These are phyloP conservation scores for Exophiala xenobiotica DNA, from an alignment of 2,329 filamentous ascomycete genomes.

Conservation along the genomic window DNA sequence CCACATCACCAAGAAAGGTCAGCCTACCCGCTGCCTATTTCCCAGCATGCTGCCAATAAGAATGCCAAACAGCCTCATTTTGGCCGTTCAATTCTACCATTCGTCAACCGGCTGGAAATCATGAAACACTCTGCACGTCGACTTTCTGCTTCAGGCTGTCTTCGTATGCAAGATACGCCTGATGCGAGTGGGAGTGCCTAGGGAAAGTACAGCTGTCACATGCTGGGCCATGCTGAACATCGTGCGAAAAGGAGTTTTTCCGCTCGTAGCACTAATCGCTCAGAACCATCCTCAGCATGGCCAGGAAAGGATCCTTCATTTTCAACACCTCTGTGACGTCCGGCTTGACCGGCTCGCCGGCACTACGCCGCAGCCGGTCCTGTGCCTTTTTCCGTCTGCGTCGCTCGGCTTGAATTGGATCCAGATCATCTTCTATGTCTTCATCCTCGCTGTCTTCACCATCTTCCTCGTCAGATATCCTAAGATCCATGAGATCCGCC, in stretches of 20 bases:
- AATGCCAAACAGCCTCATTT: neutral
- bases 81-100: conserved; percentile 3
- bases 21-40: conserved; percentile 10
- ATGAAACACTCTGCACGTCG: neutral
- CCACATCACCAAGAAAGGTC: neutral
- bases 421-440: conserved; percentile 74
- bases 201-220: neutral
- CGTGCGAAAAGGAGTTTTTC: neutral
- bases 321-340: conserved; percentile 75
- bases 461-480: conserved; percentile 71
- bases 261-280: conserved; percentile 57
- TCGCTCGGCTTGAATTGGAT: conserved; percentile 85
- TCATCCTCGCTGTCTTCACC: conserved; percentile 61
- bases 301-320: conserved; percentile 73
- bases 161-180: too few relatives aligned
- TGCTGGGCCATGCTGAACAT: neutral
- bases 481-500: conserved; percentile 79
- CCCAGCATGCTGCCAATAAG: conserved; percentile 4
- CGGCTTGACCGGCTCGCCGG: conserved; percentile 82
- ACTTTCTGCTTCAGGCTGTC: too few relatives aligned
- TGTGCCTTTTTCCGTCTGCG: conserved; percentile 73
- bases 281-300: conserved; percentile 78
- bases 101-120: conserved; percentile 6
- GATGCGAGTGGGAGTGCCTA: too few relatives aligned
- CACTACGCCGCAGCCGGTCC: conserved; percentile 74